Percentiles rank a stretch among this genome's conserved stretches.
phyloP scores from a whole-genome alignment of 169 alveolate genomes.

The Miamiensis avidus region DNA sequence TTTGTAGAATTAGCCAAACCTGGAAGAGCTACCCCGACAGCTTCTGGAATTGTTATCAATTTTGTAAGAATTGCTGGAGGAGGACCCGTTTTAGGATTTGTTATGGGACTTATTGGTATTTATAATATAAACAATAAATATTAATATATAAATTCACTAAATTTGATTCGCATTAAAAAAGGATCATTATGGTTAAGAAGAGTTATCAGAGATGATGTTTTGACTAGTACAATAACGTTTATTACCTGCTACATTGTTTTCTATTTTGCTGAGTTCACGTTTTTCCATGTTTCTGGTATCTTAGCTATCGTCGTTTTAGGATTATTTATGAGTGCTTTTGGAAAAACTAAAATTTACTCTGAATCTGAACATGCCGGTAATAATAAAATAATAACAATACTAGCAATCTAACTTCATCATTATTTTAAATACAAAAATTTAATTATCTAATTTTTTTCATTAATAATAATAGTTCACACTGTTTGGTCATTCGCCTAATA shows the following conservation, averaged over 20 bases:
- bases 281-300: constrained; percentile 59
- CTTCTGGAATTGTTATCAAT: constrained; percentile 37
- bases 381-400: too few relatives aligned
- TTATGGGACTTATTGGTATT: constrained; percentile 26
- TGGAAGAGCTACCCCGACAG: constrained; percentile 27
- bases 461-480: constrained; percentile 56
- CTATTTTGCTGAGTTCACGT: constrained; percentile 54
- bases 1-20: constrained; percentile 48
- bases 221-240: constrained; percentile 56
- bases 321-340: constrained; percentile 67
- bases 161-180: constrained; percentile 3
- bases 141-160: too few relatives aligned
- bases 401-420: too few relatives aligned
- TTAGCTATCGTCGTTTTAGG: constrained; percentile 67
- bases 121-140: neutral
- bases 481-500: constrained; percentile 61
- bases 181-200: constrained; percentile 52
- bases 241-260: constrained; percentile 57
- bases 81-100: constrained; percentile 41
- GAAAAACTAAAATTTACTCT: constrained; percentile 59
- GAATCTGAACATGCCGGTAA: constrained; percentile 59
- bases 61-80: constrained; percentile 48
- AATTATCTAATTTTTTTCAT: too few relatives aligned
- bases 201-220: constrained; percentile 59
- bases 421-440: too few relatives aligned